Base-by-base conservation (phyloP, 768 basidiomycete genomes). In the Agaricus blazei region DNA sequence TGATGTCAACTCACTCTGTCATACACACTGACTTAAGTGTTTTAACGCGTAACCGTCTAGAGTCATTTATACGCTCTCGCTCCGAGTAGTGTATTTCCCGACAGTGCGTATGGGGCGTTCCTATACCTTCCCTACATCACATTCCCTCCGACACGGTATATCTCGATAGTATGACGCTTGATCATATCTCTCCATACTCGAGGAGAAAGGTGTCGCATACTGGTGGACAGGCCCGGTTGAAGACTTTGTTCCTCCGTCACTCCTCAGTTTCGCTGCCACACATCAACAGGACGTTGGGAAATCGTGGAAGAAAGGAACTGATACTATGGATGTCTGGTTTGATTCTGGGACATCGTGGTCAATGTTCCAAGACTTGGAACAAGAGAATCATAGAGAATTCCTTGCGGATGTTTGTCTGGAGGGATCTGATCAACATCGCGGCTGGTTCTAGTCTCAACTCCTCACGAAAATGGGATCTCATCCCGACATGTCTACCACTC, bases 291-390 rank as follows among this genome's bases (percentile, higher is more conserved):
- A 49, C 2, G 64, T 68, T 1, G 74, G 73, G 1, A 70, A 76
- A 52, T 69, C 68, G 1, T 94, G 87, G 83, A 70, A 73, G 46
- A 94, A 93, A 67, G 88, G 94, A 8, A 85, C 82, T 2, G 96
- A 99, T 66, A 99, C 96, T 2, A 93, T 98, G 86, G 96, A 99
- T 67, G 96, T 99, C 14, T 99, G 96, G 96, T 98, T 98, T 62
- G 96, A 99, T 70, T 95, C 92, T 62, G 96, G 96, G 3, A 85
- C 90, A 2, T 90, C 94, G 3, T 99, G 96, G 96, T 85, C 91
- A 1, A 79, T 91, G 75, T 71, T 96, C 15, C 60, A 63, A 5
- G 71, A 72, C 37, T 71, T 75, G 48, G 75, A 68, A 19, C 69
- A 72, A 31, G 64, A 58, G 34, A 59, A 50, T 34, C 63, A 54